Conservation (phyloP, 2,329 filamentous ascomycete genomes). For the Coniochaeta ligniaria region DNA sequence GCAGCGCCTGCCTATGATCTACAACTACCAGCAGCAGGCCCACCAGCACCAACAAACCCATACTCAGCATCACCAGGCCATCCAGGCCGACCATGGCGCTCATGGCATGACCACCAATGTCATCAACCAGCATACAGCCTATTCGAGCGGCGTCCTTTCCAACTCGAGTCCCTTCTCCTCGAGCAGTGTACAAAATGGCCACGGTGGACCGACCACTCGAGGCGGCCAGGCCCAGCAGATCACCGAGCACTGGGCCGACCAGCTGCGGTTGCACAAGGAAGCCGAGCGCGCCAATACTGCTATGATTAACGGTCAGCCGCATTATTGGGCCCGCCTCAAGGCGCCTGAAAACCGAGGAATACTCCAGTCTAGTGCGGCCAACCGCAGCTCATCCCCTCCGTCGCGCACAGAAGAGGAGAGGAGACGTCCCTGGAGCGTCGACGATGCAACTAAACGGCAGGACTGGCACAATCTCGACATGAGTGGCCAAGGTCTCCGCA, state of each 20-base stretch:
- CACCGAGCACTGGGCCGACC: conserved; percentile 78
- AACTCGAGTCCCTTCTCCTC: conserved; percentile 55
- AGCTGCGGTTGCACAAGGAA: conserved; percentile 73
- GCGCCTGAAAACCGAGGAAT: conserved; percentile 64
- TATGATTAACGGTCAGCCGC: conserved; percentile 61
- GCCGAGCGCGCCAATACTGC: conserved; percentile 64
- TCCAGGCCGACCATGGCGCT: conserved; percentile 51
- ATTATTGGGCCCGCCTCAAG: conserved; percentile 67
- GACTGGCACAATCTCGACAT: conserved; percentile 93
- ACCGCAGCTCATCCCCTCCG: conserved; percentile 38
- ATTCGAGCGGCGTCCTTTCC: conserved; percentile 55
- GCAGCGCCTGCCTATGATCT: conserved; percentile 56
- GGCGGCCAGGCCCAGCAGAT: conserved; percentile 43
- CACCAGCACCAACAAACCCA: conserved; percentile 59
- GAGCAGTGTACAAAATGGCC: conserved; percentile 50
- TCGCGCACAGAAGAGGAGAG: conserved; percentile 51
- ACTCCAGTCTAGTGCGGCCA: conserved; percentile 41
- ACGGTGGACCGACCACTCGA: conserved; percentile 38
- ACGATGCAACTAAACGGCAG: conserved; percentile 61
- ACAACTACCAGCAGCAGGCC: conserved; percentile 60
- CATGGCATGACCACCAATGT: conserved; percentile 47
- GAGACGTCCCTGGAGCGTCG: conserved; percentile 57
- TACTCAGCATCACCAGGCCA: conserved; percentile 52
- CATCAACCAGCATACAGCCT: conserved; percentile 54
- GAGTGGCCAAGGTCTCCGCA: conserved; percentile 88